Evolutionary conservation across 2,329 filamentous ascomycete genomes (phyloP).

Genomic region (Graphilbum sp.): DNA sequence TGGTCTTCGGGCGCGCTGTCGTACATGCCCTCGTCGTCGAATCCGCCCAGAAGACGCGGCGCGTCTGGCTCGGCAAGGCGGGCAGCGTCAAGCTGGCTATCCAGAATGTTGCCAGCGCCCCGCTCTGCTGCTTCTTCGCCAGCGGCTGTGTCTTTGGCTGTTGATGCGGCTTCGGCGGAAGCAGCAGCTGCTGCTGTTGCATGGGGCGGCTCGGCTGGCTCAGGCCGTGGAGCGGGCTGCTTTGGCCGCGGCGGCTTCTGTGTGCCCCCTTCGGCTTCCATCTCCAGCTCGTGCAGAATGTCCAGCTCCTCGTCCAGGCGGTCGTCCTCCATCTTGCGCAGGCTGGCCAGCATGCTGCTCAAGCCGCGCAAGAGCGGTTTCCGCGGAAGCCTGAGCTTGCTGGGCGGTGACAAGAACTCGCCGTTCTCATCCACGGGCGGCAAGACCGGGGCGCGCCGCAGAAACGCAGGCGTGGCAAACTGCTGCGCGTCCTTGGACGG

Average conservation of each 20-base stretch:
- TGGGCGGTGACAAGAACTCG: constrained; percentile 25
- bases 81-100: constrained; percentile 20
- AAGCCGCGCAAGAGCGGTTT: constrained; percentile 52
- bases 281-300: constrained; percentile 54
- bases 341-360: constrained; percentile 55
- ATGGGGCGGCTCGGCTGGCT: not conserved
- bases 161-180: too few relatives aligned
- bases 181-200: not conserved
- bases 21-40: constrained; percentile 44
- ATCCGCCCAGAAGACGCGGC: constrained; percentile 36
- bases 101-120: constrained; percentile 15
- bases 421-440: constrained; percentile 40
- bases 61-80: constrained; percentile 5
- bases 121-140: not conserved
- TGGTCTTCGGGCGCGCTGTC: constrained; percentile 38
- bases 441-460: constrained; percentile 33
- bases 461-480: constrained; percentile 56
- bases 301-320: constrained; percentile 58
- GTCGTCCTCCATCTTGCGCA: constrained; percentile 55
- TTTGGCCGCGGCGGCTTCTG: constrained; percentile 9
- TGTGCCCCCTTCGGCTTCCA: constrained; percentile 16
- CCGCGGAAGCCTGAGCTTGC: constrained; percentile 35
- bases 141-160: constrained; percentile 14
- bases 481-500: constrained; percentile 19
- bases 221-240: not conserved